Conservation (phyloP, 73 alveolate species). For the Paramecium tetraurelia region DNA sequence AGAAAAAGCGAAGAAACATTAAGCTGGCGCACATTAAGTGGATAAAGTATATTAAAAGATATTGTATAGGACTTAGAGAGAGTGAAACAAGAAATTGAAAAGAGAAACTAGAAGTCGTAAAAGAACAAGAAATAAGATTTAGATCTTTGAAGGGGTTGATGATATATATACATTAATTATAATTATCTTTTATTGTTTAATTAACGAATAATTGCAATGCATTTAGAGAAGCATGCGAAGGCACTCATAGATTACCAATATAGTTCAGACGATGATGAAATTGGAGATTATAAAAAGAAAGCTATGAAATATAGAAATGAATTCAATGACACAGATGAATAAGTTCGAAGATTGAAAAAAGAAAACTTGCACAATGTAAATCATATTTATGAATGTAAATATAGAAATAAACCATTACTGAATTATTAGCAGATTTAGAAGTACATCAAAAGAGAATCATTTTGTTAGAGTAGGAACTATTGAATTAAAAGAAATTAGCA, state of each 20-base stretch:
- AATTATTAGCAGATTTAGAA: conserved; percentile 7
- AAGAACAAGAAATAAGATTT: not conserved
- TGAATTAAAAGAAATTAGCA: not conserved
- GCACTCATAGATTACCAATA: not conserved
- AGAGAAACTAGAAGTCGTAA: not conserved
- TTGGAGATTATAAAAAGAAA: not conserved
- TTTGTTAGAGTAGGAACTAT: not conserved
- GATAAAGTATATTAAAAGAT: not conserved
- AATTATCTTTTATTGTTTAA: not conserved
- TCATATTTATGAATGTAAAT: not conserved
- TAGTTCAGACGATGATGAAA: not conserved
- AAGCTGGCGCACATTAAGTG: not conserved
- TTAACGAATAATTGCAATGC: not conserved
- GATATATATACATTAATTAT: not conserved
- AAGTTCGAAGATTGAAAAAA: not conserved
- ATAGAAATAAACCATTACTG: not conserved
- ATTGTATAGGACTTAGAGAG: not conserved
- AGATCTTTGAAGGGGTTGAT: not conserved
- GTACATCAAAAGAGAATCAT: not conserved
- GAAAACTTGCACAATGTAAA: not conserved
- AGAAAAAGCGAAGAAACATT: not conserved
- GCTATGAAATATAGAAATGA: not conserved
- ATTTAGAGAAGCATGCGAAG: not conserved
- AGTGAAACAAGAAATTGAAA: not conserved
- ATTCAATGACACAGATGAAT: not conserved